Base-by-base conservation (phyloP, 768 basidiomycete genomes). In the Tulasnella sp. region DNA sequence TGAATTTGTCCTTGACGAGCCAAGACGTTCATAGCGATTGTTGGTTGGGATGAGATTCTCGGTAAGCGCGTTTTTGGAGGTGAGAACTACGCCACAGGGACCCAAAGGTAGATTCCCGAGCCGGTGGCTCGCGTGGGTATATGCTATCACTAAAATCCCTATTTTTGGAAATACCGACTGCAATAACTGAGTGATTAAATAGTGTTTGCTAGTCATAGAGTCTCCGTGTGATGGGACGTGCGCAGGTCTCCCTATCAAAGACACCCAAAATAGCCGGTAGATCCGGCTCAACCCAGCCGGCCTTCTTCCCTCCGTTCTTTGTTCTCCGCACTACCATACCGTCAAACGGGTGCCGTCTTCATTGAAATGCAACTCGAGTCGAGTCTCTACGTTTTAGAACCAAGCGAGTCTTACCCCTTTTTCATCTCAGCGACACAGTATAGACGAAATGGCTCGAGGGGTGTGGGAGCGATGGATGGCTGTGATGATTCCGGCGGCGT, bases 11-110 rank as follows among this genome's bases (percentile, higher is more conserved):
- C 37, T 72, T 40, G 71, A 32, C 37, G 37, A 46, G 71, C 71
- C n/a, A 46, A 40, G 37, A 72, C 39, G 37, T 72, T 72, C 44
- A 72, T 72, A 6, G n/a, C 37, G 71, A 42, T 40, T 72, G 44
- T 23, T 46, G 71, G 29, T 15, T 13, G 29, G 71, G 9, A 42
- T 37, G 26, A 26, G 71, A 46, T 46, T 13, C 37, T 40, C 20
- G 71, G 44, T 67, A 29, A 46, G 71, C 39, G 39, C 71, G 71
- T 72, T 72, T 72, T 72, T 72, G 71, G 71, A 72, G 37, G 71
- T 72, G 71, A 72, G 71, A 72, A 72, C 20, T 29, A 67, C 61
- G 61, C 61, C 61, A 67, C 61, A 67, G 61, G 61, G 61, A 57
- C 55, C 13, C 7, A 29, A 23, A 4, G n/a, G n/a, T n/a, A n/a